These are phyloP conservation scores for Astrephomene gubernaculifera DNA, from an alignment of 139 green algal species.

Conservation along the genomic window DNA sequence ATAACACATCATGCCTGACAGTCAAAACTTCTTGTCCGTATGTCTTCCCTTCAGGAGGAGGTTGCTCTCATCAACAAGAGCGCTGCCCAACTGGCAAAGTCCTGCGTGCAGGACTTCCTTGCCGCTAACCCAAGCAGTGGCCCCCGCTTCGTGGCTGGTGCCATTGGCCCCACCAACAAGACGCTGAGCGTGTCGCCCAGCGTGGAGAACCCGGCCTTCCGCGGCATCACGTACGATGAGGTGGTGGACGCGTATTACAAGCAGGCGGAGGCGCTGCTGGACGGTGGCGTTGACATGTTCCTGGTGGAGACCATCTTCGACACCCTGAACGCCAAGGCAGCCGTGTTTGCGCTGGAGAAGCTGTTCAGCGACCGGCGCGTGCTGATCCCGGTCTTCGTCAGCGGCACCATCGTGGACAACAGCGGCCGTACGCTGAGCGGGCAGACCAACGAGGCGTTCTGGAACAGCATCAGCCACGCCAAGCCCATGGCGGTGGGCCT, in stretches of 20 bases:
- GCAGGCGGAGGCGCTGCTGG: conserved; percentile 88
- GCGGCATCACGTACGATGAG: conserved; percentile 96
- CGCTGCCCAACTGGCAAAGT: conserved; percentile 91
- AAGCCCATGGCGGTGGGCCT: conserved; percentile 95
- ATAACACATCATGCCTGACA: conserved; percentile 94
- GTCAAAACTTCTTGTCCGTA: no score
- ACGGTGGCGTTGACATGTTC: conserved; percentile 95
- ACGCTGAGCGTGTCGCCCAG: conserved; percentile 95
- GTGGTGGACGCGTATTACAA: conserved; percentile 95
- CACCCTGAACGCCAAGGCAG: conserved; percentile 97
- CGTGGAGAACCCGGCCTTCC: conserved; percentile 97
- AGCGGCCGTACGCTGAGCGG: conserved; percentile 94
- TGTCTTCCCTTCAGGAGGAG: conserved; percentile 75
- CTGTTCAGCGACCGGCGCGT: conserved; percentile 87
- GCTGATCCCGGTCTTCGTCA: conserved; percentile 94
- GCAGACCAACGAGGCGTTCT: conserved; percentile 99
- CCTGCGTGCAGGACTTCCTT: conserved; percentile 79
- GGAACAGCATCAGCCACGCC: conserved; percentile 93
- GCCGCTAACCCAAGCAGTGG: conserved; percentile 76
- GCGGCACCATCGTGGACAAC: conserved; percentile 97
- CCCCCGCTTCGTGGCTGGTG: conserved; percentile 93
- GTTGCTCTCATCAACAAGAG: conserved; percentile 93
- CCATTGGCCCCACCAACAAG: conserved; percentile 97
- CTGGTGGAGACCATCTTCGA: conserved; percentile 99
- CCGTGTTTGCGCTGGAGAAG: conserved; percentile 94